Evolutionary conservation across 2,329 filamentous ascomycete genomes (phyloP).

Genomic region (Lecanicillium sp.): DNA sequence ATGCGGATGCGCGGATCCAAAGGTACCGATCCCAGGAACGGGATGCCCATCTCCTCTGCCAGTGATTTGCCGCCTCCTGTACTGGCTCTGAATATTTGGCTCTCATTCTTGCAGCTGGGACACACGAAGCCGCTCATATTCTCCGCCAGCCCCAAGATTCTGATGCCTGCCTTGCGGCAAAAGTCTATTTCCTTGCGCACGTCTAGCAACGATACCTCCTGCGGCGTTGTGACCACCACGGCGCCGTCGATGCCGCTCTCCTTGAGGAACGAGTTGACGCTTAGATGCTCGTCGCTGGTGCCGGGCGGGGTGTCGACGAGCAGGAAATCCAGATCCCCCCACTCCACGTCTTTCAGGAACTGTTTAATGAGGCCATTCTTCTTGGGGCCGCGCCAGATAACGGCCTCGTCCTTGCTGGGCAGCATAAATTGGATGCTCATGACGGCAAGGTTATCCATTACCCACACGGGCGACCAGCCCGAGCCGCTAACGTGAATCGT

Average conservation of each 20-base stretch:
- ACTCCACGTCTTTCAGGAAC: conserved; percentile 95
- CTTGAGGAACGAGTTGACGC: conserved; percentile 84
- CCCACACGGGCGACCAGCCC: conserved; percentile 95
- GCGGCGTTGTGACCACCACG: conserved; percentile 87
- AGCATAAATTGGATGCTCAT: conserved; percentile 99
- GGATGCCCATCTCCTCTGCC: conserved; percentile 79
- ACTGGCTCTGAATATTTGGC: conserved; percentile 82
- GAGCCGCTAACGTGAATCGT: conserved; percentile 84
- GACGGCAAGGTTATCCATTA: conserved; percentile 84
- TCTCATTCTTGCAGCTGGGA: conserved; percentile 75
- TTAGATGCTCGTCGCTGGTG: conserved; percentile 91
- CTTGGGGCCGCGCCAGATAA: conserved; percentile 97
- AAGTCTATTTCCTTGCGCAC: conserved; percentile 98
- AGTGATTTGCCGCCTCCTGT: conserved; percentile 79
- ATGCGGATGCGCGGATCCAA: conserved; percentile 91
- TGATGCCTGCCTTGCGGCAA: conserved; percentile 88
- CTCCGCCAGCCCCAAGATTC: conserved; percentile 82
- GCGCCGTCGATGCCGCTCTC: conserved; percentile 91
- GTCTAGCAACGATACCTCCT: conserved; percentile 87
- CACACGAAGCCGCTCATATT: conserved; percentile 99
- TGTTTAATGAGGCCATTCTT: conserved; percentile 98
- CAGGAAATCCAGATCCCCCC: conserved; percentile 90
- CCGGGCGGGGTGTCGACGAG: conserved; percentile 94
- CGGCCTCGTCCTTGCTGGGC: conserved; percentile 83
- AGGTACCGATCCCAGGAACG: conserved; percentile 83